Evolutionary conservation across 2,329 filamentous ascomycete species (phyloP), one percentile per base, ranked within the genome.

Genomic region (Zymoseptoria passerinii): DNA sequence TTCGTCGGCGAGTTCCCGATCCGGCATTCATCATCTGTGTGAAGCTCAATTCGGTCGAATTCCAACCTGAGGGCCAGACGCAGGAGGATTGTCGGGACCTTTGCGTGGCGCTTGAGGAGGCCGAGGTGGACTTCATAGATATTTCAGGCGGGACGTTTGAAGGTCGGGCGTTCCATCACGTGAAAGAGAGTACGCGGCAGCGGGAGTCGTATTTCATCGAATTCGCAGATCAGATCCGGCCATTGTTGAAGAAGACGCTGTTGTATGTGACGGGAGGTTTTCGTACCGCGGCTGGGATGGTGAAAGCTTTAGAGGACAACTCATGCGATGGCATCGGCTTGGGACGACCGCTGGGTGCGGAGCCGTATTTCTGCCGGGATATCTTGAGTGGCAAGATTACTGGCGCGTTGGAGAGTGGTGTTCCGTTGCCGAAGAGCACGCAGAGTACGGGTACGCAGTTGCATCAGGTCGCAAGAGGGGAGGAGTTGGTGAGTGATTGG

Each of bases 261-360:
- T 60, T 68, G 20, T 71, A 70, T 54, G 67, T 71, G 1, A 71
- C 69, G 1, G 68, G 68, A 5, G 68, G 69, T n/a, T 70, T 71
- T 53, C 64, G 65, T 2, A 70, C 70, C 1, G 67, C 65, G 8
- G 54, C 56, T 18, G 69, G 64, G 8, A 71, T 71, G 69, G 64
- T 65, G 9, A 28, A 53, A 8, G 69, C 69, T 1, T 19, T 71
- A 7, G 28, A 61, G 23, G 61, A 61, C 3, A 54, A 59, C 8
- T 63, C 67, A 2, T 66, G 64, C 48, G 65, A 71, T 53, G 68
- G 68, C 2, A 55, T 71, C 7, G 69, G 69, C 0, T 65, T 71
- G 8, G 69, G 65, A 2, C 62, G 69, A 27, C 67, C 69, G 1
- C 60, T 70, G 5, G 64, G 65, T n/a, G 63, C 63, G 16, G 68